Percentiles rank a stretch among this genome's conserved stretches.
These are phyloP conservation scores for Ramicandelaber brevisporus DNA, from an alignment of 192 early-diverging fungal species.

Conservation along the genomic window DNA sequence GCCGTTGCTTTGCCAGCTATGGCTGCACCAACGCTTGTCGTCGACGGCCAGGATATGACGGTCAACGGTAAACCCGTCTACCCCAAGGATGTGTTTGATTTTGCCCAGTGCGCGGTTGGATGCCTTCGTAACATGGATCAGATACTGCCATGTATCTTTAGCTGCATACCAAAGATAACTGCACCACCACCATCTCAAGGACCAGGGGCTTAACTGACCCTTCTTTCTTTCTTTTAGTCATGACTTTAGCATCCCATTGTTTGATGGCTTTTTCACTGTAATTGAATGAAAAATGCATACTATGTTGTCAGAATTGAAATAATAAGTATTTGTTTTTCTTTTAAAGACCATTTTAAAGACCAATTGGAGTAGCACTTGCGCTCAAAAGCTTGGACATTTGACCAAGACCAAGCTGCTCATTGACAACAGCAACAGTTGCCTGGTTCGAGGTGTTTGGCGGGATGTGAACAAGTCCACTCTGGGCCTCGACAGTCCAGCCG, in stretches of 20 bases:
- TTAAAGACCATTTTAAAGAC: conserved; percentile 4
- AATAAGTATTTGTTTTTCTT: not conserved
- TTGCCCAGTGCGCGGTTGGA: too few species aligned
- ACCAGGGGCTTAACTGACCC: too few species aligned
- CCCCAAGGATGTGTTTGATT: too few species aligned
- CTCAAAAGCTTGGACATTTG: conserved; percentile 20
- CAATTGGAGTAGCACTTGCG: conserved; percentile 16
- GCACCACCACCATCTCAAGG: too few species aligned
- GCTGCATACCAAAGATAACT: too few species aligned
- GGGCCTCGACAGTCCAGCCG: conserved; percentile 33
- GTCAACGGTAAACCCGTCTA: too few species aligned
- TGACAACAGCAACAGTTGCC: conserved; percentile 59
- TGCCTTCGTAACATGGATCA: too few species aligned
- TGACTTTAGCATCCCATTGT: not conserved
- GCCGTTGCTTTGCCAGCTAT: too few species aligned
- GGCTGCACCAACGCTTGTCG: too few species aligned
- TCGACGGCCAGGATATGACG: too few species aligned
- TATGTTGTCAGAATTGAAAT: not conserved
- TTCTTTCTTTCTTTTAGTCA: not conserved
- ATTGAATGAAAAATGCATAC: not conserved
- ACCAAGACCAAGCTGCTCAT: conserved; percentile 70
- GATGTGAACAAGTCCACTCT: conserved; percentile 30
- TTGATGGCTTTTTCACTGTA: not conserved
- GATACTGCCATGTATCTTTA: too few species aligned
- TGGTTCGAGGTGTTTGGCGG: conserved; percentile 65